phyloP scores from a whole-genome alignment of 2,329 filamentous ascomycete genomes.

The Fusarium equiseti region DNA sequence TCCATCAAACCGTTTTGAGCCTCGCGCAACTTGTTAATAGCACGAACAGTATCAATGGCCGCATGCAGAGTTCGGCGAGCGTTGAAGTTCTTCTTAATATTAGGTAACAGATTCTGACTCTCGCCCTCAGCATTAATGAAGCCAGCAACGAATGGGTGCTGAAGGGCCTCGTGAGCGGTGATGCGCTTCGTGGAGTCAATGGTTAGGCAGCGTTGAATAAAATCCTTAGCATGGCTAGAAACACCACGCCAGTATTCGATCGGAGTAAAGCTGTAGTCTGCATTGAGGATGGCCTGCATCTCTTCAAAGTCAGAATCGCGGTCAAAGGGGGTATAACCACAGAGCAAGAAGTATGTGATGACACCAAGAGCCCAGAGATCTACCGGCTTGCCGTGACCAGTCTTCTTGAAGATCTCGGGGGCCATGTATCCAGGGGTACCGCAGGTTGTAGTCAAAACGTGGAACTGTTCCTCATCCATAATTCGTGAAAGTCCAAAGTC shows the following conservation, averaged over 20 bases:
- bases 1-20: conserved; percentile 73
- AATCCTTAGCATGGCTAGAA: conserved; percentile 85
- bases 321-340: conserved; percentile 98
- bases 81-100: conserved; percentile 81
- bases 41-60: conserved; percentile 77
- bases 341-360: conserved; percentile 98
- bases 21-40: conserved; percentile 78
- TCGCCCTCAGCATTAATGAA: conserved; percentile 60
- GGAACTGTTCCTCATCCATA: conserved; percentile 99
- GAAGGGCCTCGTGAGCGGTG: conserved; percentile 84
- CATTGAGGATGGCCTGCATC: conserved; percentile 98
- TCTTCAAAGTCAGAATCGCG: conserved; percentile 97
- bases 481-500: conserved; percentile 96
- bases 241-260: conserved; percentile 97
- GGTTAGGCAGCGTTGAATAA: conserved; percentile 91
- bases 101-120: conserved; percentile 73
- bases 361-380: conserved; percentile 99
- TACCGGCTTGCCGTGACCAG: conserved; percentile 96
- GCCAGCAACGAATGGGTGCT: conserved; percentile 73
- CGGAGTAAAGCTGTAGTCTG: conserved; percentile 95
- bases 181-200: conserved; percentile 89
- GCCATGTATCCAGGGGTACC: conserved; percentile 99
- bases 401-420: conserved; percentile 99
- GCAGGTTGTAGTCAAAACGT: conserved; percentile 96
- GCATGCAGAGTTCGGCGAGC: conserved; percentile 76